Conservation (phyloP, 352 stramenopile species). For the Phytophthora lateralis region DNA sequence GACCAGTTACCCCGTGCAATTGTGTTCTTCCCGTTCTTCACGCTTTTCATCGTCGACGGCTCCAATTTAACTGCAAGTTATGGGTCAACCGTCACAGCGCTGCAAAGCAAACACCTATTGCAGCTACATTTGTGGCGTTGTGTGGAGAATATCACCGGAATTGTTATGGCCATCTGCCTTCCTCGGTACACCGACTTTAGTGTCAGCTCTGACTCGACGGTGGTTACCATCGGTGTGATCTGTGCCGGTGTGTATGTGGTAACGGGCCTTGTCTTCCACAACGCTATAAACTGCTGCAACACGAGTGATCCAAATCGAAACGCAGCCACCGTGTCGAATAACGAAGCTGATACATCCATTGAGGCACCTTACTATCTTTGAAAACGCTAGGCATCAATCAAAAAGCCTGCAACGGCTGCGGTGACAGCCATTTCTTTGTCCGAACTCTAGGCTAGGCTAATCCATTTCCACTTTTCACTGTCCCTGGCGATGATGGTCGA, state of each 20-base stretch:
- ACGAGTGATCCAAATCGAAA: background rate
- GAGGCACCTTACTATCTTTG: constrained; percentile 8
- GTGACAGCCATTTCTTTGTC: constrained; percentile 26
- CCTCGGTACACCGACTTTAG: constrained; percentile 73
- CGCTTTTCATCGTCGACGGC: constrained; percentile 62
- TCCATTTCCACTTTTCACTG: constrained; percentile 21
- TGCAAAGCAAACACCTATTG: constrained; percentile 45
- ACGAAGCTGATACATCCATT: background rate
- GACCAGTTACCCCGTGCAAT: constrained; percentile 53
- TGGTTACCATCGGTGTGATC: constrained; percentile 41
- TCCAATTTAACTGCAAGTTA: constrained; percentile 44
- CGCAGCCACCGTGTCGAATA: background rate
- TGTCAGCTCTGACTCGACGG: constrained; percentile 38
- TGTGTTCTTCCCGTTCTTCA: constrained; percentile 74
- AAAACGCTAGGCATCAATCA: constrained; percentile 14
- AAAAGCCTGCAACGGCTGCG: background rate
- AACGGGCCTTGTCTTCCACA: constrained; percentile 35
- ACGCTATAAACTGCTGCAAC: constrained; percentile 4
- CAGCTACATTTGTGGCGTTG: constrained; percentile 58
- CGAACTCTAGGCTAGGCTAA: constrained; percentile 9
- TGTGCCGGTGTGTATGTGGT: constrained; percentile 48
- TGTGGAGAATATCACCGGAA: constrained; percentile 54
- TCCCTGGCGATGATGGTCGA: constrained; percentile 23
- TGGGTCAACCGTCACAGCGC: constrained; percentile 38
- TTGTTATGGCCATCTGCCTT: constrained; percentile 44